Base-by-base conservation (phyloP, 345 rosid genomes). In the Clarkia xantiana region DNA sequence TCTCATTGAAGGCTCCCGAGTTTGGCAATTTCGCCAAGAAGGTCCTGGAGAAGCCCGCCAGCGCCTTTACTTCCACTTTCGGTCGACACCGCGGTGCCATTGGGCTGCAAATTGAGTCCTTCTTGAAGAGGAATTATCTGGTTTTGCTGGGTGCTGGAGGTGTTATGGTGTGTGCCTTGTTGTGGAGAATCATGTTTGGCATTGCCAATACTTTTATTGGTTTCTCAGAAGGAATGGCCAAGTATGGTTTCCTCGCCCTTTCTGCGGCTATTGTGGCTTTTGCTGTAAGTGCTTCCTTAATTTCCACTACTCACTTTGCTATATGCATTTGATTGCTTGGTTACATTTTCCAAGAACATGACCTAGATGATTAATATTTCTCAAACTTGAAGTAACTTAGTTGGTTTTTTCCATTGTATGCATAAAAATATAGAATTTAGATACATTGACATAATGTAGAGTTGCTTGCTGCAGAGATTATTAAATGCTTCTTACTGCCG, bases 141-240 rank as follows among this genome's bases (percentile, higher is more conserved):
- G 29, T 86, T 48, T 53, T 83, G 64, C 45, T 79, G 43, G 96
- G 93, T 10, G 94, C 71, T 3, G 96, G 73, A 40, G 93, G 73
- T 45, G 76, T 76, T 42, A 19, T 81, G 20, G 42, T 78, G 4
- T 83, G 93, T 67, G 72, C 67, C 49, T 67, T 86, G 66, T 63
- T 82, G 18, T 89, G 97, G 95, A 78, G 87, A 80, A 56, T 84
- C 57, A 82, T 85, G 94, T 89, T 77, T 59, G 96, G 93, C 3
- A 68, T 86, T 67, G 96, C 98, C 47, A 86, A 56, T 53, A 71
- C 94, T 36, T 81, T 81, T 55, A 76, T 81, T 47, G 84, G 91
- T 42, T 74, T 90, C 50, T 90, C 93, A 10, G 96, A 86, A 58
- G 94, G 94, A 54, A 72, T 90, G 89, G 81, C 94, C 29, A 83